Percentiles rank a stretch among this genome's conserved stretches.
phyloP scores from a whole-genome alignment of 2,329 filamentous ascomycete genomes.

The Westerdykella aurantiaca region DNA sequence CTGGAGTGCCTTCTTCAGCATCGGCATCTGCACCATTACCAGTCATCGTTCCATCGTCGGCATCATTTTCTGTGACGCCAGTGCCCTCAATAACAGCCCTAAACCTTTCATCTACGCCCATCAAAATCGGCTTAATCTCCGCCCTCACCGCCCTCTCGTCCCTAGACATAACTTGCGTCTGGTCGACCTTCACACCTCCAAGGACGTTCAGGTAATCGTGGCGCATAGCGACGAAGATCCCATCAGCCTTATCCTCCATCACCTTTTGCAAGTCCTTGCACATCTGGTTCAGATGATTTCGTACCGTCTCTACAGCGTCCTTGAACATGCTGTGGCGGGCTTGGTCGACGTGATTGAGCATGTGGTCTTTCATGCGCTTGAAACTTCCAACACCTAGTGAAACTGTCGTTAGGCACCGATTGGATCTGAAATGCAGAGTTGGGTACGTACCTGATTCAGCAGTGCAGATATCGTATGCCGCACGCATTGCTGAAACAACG shows the following conservation, averaged over 20 bases:
- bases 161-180: conserved; percentile 6
- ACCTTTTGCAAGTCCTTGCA: conserved; percentile 39
- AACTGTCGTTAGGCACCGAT: conserved; percentile 1
- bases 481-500: conserved; percentile 43
- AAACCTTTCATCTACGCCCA: conserved; percentile 17
- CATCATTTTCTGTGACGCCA: conserved; percentile 1
- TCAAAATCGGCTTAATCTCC: conserved; percentile 14
- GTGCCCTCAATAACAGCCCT: conserved; percentile 18
- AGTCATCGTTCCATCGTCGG: too few species aligned
- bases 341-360: conserved; percentile 43
- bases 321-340: conserved; percentile 47
- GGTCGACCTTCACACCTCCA: conserved; percentile 15
- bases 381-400: conserved; percentile 40
- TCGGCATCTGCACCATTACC: too few species aligned
- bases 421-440: neutral
- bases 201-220: conserved; percentile 37
- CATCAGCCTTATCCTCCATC: conserved; percentile 43
- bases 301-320: conserved; percentile 40
- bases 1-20: too few species aligned
- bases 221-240: conserved; percentile 37
- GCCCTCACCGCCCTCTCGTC: conserved; percentile 12
- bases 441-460: conserved; percentile 38
- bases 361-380: conserved; percentile 49
- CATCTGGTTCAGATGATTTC: conserved; percentile 38
- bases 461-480: conserved; percentile 44